Conservation (phyloP, 2,329 filamentous ascomycete species). For the Sclerotinia borealis region DNA sequence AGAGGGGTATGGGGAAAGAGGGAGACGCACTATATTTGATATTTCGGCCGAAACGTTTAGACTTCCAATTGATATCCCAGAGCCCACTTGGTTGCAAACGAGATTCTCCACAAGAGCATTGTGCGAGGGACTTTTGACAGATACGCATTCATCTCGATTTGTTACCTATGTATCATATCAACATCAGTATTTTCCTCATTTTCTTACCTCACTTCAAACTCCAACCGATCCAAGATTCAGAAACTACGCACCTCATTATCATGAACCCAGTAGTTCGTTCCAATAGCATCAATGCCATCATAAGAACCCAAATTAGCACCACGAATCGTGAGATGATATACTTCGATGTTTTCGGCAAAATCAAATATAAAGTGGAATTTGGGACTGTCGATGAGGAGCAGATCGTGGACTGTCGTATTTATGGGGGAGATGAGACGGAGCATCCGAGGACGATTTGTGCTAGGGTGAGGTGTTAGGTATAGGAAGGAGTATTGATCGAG, state of each 20-base stretch:
- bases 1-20: too few relatives aligned
- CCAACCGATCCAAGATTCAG: neutral
- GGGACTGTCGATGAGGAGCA: slow-evolving; percentile 25
- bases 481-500: slow-evolving; percentile 32
- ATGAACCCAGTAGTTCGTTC: slow-evolving; percentile 34
- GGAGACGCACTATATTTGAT: slow-evolving; percentile 2
- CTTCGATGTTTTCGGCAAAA: slow-evolving; percentile 34
- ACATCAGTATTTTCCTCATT: neutral
- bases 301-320: slow-evolving; percentile 35
- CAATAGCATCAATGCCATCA: slow-evolving; percentile 35
- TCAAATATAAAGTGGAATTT: slow-evolving; percentile 37
- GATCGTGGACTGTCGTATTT: slow-evolving; percentile 25
- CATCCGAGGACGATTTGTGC: slow-evolving; percentile 28
- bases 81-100: slow-evolving; percentile 34
- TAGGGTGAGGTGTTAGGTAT: slow-evolving; percentile 32
- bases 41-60: slow-evolving; percentile 17
- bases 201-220: neutral
- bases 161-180: slow-evolving; percentile 20
- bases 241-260: slow-evolving; percentile 29
- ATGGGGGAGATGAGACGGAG: slow-evolving; percentile 20
- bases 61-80: slow-evolving; percentile 35
- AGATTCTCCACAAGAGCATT: slow-evolving; percentile 34
- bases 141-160: slow-evolving; percentile 36
- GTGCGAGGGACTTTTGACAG: slow-evolving; percentile 35
- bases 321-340: slow-evolving; percentile 35